A percentile compares a stretch with the other conserved stretches of the same genome.
Conservation (phyloP, 306 rosid species). For the Castanospermum australe region DNA sequence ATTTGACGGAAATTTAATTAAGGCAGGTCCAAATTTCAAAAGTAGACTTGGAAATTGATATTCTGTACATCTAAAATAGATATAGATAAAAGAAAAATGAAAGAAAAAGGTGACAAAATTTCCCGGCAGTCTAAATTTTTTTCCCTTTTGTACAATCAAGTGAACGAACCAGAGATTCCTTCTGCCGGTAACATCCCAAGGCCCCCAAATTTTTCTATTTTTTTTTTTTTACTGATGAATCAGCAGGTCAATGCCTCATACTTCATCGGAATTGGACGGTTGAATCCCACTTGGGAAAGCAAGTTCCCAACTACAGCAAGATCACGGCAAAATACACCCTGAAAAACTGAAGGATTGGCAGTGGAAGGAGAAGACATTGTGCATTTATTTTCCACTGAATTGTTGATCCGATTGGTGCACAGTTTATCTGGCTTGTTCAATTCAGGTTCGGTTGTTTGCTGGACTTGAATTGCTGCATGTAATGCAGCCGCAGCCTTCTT, state of each 20-base stretch:
- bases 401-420: neutral
- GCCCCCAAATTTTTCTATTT: neutral
- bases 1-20: neutral
- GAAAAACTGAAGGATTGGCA: conserved; percentile 43
- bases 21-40: neutral
- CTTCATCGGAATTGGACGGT: conserved; percentile 73
- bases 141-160: conserved; percentile 52
- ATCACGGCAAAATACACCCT: conserved; percentile 92
- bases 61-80: conserved; percentile 1
- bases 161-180: conserved; percentile 33
- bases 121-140: neutral
- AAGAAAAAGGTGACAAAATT: conserved; percentile 10
- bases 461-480: conserved; percentile 44
- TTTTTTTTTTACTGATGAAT: neutral
- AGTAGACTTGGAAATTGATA: neutral
- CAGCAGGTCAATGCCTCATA: conserved; percentile 85
- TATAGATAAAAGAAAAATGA: neutral
- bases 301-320: conserved; percentile 74
- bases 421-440: conserved; percentile 10
- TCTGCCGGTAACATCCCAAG: conserved; percentile 27
- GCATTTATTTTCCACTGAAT: conserved; percentile 20
- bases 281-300: conserved; percentile 73
- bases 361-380: conserved; percentile 30
- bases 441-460: conserved; percentile 36
- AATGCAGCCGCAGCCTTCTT: conserved; percentile 39